Evolutionary conservation across 352 stramenopile species (phyloP).

Genomic region (Thalassiosira livingstoniorum): DNA sequence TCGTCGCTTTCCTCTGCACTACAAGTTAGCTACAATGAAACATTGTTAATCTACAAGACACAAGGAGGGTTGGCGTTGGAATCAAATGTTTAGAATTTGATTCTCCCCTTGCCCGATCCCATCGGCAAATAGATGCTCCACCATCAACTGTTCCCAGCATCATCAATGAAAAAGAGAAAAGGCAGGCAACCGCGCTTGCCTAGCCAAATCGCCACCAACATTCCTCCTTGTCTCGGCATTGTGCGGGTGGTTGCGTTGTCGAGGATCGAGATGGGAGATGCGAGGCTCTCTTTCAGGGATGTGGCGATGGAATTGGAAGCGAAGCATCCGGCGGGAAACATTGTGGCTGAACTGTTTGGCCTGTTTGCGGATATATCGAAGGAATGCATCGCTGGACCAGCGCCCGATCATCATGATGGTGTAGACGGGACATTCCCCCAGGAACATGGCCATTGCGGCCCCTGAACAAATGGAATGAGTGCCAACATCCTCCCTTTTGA

Average conservation of each 20-base stretch:
- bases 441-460: conserved; percentile 9
- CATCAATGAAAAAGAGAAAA: conserved; percentile 5
- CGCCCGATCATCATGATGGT: conserved; percentile 16
- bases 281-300: not conserved
- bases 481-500: not conserved
- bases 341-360: conserved; percentile 15
- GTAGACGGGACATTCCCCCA: conserved; percentile 8
- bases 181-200: not conserved
- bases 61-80: conserved; percentile 1
- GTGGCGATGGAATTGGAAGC: not conserved
- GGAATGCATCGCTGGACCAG: conserved; percentile 12
- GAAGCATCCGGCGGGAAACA: not conserved
- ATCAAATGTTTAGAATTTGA: not conserved
- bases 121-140: not conserved
- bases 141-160: not conserved
- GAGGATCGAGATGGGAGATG: not conserved
- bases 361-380: conserved; percentile 9
- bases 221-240: conserved; percentile 15
- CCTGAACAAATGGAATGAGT: conserved; percentile 1
- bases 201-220: not conserved
- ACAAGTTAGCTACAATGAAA: too few species aligned
- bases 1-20: too few species aligned
- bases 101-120: not conserved
- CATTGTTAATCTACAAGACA: too few species aligned
- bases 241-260: conserved; percentile 2